Base-by-base conservation (phyloP, 192 early-diverging fungal species). In the Gryganskiella cystojenkinii region DNA sequence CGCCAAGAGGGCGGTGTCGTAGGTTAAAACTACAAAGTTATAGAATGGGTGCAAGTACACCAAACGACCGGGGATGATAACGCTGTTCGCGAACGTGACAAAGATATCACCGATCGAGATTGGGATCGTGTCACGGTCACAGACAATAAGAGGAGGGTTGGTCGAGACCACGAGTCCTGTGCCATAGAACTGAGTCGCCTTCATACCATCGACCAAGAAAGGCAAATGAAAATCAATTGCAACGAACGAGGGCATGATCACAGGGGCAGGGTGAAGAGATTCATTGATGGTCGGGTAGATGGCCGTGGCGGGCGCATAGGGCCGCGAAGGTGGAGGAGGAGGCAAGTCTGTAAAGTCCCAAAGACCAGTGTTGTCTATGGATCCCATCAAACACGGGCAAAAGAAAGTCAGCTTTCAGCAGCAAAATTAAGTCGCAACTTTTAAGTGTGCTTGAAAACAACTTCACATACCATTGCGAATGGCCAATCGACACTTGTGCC, bases 11-110 rank as follows among this genome's bases (percentile, higher is more conserved):
- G 57, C 65, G 25, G 93, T 85, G 53, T 99, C 91, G 68, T 95
- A 99, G 34, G 88, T 87, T 13, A 99, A 34, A 35, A 99, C 85
- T 2, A 91, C 90, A 84, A 93, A 93, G 84, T 95, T 97, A 68
- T 95, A 92, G 1, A 90, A 90, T 1, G 96, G 97, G 59, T 99
- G 97, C 44, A 94, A 53, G 64, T 93, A 95, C 7, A 91, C 66
- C 45, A 96, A 80, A 62, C 88, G 89, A 20, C 88, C 97, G 0
- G 95, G 96, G 62, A 99, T 91, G 45, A 93, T 90, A n/a, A 95
- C 89, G 33, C 90, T 90, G 67, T 95, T 92, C 45, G 91, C 95
- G 76, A 99, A 90, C 0, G 93, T 94, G 35, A 99, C 81, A 43
- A 85, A 84, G 30, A 96, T 84, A 56, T 95, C 93, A 31, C 95